Conservation (phyloP, 345 rosid species). For the Brassica rapa region DNA sequence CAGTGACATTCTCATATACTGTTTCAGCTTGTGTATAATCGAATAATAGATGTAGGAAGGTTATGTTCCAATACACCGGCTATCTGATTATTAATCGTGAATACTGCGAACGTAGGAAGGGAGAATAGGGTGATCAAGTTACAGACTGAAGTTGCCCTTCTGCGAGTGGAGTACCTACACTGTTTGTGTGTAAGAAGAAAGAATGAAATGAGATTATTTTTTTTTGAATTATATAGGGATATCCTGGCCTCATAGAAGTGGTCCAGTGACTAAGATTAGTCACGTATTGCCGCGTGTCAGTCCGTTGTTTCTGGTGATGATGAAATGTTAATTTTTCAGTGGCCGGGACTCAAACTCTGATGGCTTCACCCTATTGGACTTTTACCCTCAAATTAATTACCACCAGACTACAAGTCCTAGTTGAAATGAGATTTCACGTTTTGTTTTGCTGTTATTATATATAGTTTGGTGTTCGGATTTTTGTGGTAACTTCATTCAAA, state of each 20-base stretch:
- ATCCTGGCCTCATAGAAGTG: too few relatives aligned
- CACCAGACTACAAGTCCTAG: too few relatives aligned
- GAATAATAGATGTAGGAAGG: slow-evolving; percentile 55
- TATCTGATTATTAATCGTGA: slow-evolving; percentile 43
- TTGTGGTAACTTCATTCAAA: slow-evolving; percentile 85
- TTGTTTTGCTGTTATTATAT: slow-evolving; percentile 42
- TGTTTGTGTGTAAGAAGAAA: background rate
- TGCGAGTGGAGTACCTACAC: slow-evolving; percentile 34
- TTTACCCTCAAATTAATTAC: too few relatives aligned
- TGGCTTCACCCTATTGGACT: too few relatives aligned
- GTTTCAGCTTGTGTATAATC: slow-evolving; percentile 35
- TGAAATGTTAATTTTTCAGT: too few relatives aligned
- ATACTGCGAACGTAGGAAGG: slow-evolving; percentile 31
- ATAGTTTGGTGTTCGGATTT: slow-evolving; percentile 89
- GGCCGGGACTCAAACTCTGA: too few relatives aligned
- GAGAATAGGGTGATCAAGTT: slow-evolving; percentile 48
- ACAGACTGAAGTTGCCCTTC: slow-evolving; percentile 26
- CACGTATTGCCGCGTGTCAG: too few relatives aligned
- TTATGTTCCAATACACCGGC: slow-evolving; percentile 67
- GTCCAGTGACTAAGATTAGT: too few relatives aligned
- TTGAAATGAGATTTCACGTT: background rate
- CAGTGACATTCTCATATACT: slow-evolving; percentile 15
- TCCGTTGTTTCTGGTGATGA: too few relatives aligned
- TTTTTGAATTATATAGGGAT: too few relatives aligned
- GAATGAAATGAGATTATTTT: slow-evolving; percentile 1